Conservation (phyloP, 768 basidiomycete genomes). For the Termitomyces sp. region DNA sequence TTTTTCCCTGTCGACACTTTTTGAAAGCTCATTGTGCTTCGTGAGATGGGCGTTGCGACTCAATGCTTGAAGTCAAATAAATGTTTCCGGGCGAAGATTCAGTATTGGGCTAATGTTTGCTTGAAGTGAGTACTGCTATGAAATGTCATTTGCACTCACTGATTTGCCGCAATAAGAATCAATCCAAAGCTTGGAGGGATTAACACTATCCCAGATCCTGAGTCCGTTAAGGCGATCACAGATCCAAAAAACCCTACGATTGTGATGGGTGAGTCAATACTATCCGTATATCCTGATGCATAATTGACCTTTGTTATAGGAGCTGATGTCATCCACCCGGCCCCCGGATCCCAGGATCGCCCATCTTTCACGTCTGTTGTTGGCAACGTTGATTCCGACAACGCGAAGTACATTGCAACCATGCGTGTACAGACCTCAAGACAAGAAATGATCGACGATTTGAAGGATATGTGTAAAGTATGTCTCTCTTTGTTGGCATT, state of each 20-base stretch:
- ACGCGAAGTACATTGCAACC: constrained; percentile 57
- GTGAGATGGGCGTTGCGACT: constrained; percentile 69
- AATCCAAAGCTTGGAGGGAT: constrained; percentile 85
- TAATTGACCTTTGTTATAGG: constrained; percentile 31
- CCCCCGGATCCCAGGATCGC: constrained; percentile 63
- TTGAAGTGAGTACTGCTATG: constrained; percentile 51
- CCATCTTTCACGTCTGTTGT: constrained; percentile 75
- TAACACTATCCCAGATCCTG: constrained; percentile 65
- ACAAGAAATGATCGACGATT: constrained; percentile 65
- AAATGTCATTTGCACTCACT: background rate
- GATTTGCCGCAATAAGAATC: constrained; percentile 36
- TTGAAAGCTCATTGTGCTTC: background rate
- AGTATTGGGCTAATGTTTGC: constrained; percentile 80
- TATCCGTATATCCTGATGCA: background rate
- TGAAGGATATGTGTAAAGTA: constrained; percentile 60
- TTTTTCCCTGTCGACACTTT: background rate
- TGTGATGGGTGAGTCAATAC: constrained; percentile 52
- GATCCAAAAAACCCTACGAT: constrained; percentile 71
- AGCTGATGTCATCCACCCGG: constrained; percentile 77
- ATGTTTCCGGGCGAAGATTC: constrained; percentile 57
- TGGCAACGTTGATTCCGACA: constrained; percentile 65
- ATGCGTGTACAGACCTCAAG: constrained; percentile 54
- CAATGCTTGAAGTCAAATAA: constrained; percentile 71
- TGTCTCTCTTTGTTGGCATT: background rate
- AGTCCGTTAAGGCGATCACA: constrained; percentile 48